Evolutionary conservation across 2,329 filamentous ascomycete genomes (phyloP), one percentile per base, ranked within the genome.

Genomic region (Aureobasidium subglaciale): DNA sequence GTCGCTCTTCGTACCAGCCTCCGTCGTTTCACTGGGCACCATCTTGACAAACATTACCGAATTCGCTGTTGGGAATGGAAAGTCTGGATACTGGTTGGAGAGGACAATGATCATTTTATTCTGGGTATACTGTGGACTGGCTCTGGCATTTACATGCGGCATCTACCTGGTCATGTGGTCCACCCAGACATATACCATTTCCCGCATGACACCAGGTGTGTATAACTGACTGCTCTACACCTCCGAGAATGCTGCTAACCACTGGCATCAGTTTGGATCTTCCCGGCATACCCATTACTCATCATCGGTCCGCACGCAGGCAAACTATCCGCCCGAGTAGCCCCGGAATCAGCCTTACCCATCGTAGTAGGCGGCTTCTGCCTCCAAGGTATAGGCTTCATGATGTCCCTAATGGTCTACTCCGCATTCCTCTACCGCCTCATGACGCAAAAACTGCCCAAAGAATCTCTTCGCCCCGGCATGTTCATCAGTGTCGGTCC

Each of bases 401-500:
- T 85, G 60, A 78, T 85, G 40, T 79, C 78, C 0, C 78, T 92
- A 57, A 91, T 91, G 85, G 87, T 95, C 24, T 90, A 90, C 59
- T 82, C 86, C 1, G 87, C 89, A 48, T 93, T 91, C 66, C 81
- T 95, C 48, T 93, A 93, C 67, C 82, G 89, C 27, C 78, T 95
- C 25, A 93, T 93, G 88, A 92, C 88, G 0, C 87, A 92, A 65
- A 93, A 93, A 64, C 75, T 95, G 0, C 89, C 89, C 0, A 78
- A 81, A 55, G 88, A 92, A 64, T 83, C 80, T 38, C 78, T 89
- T 18, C 81, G 88, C 10, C 89, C 89, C 0, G 88, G 86, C 63
- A 90, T 95, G 83, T 93, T 93, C 67, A 89, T 93, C 59, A 86
- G 82, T 1, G 87, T 93, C 25, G 88, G 89, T 30, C 88, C 89